Percentiles rank a stretch among this genome's conserved stretches.
Evolutionary conservation across 1,284 basidiomycete genomes (phyloP).

Genomic region (Fomitopsis betulina): DNA sequence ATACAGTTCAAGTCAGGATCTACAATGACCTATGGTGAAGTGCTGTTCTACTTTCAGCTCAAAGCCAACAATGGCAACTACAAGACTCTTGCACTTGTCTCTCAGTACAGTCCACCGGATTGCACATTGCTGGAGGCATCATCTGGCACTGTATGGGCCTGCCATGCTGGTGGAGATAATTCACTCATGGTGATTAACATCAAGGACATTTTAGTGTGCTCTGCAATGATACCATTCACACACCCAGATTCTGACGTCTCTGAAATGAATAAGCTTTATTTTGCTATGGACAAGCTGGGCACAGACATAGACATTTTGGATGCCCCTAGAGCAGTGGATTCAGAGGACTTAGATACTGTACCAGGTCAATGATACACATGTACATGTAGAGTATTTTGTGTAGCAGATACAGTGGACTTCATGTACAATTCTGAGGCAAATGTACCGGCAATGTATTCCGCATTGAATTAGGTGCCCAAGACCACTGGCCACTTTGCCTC

Average conservation of each 20-base stretch:
- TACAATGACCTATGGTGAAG: neutral
- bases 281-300: neutral
- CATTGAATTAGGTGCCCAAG: too few species aligned
- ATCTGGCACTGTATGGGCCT: neutral
- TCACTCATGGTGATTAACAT: neutral
- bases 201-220: neutral
- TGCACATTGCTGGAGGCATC: neutral
- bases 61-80: neutral
- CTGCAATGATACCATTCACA: constrained; percentile 4
- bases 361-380: too few species aligned
- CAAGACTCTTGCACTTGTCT: neutral
- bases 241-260: neutral
- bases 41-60: neutral
- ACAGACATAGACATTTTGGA: neutral
- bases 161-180: neutral
- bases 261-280: neutral
- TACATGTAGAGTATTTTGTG: too few species aligned
- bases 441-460: too few species aligned
- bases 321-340: too few species aligned
- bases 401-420: too few species aligned
- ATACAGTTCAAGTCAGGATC: neutral
- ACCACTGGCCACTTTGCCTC: too few species aligned
- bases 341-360: too few species aligned
- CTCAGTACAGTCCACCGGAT: neutral
- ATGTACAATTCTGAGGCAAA: too few species aligned